Evolutionary conservation across 1,284 basidiomycete genomes (phyloP).

Genomic region (Trichosporon coremiiforme): DNA sequence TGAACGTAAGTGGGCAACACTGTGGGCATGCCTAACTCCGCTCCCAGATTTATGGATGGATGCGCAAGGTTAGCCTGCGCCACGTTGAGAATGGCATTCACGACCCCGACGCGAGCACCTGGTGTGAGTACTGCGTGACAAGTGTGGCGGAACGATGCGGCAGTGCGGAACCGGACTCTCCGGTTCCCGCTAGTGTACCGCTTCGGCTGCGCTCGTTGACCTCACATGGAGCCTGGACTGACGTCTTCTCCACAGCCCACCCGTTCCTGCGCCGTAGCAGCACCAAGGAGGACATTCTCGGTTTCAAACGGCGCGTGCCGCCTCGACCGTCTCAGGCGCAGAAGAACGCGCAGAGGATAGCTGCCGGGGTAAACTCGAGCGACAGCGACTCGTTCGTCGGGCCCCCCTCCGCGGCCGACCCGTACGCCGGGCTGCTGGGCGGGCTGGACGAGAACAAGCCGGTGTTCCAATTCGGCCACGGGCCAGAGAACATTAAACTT

Average conservation of each 20-base stretch:
- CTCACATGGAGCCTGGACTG: neutral
- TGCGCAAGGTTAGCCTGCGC: constrained; percentile 81
- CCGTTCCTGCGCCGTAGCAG: constrained; percentile 84
- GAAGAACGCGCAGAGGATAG: constrained; percentile 58
- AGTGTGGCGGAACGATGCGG: neutral
- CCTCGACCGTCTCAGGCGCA: constrained; percentile 76
- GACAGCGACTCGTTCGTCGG: constrained; percentile 39
- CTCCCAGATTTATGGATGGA: constrained; percentile 85
- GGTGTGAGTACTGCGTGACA: constrained; percentile 69
- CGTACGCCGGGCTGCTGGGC: constrained; percentile 33
- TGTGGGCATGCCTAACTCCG: constrained; percentile 21
- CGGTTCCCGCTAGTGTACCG: neutral
- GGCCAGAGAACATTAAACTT: neutral
- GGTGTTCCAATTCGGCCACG: neutral
- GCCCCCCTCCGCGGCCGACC: constrained; percentile 31
- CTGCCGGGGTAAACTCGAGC: constrained; percentile 28
- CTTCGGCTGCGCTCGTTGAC: neutral
- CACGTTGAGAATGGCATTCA: constrained; percentile 88
- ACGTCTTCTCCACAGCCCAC: constrained; percentile 64
- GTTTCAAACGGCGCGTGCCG: constrained; percentile 90
- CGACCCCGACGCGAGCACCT: constrained; percentile 88
- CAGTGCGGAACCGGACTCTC: neutral
- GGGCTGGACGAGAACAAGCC: constrained; percentile 31
- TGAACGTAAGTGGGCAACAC: constrained; percentile 68
- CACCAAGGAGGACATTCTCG: constrained; percentile 77